Evolutionary conservation across 345 rosid species (phyloP), one percentile per base, ranked within the genome.

Genomic region (Microthlaspi erraticum): DNA sequence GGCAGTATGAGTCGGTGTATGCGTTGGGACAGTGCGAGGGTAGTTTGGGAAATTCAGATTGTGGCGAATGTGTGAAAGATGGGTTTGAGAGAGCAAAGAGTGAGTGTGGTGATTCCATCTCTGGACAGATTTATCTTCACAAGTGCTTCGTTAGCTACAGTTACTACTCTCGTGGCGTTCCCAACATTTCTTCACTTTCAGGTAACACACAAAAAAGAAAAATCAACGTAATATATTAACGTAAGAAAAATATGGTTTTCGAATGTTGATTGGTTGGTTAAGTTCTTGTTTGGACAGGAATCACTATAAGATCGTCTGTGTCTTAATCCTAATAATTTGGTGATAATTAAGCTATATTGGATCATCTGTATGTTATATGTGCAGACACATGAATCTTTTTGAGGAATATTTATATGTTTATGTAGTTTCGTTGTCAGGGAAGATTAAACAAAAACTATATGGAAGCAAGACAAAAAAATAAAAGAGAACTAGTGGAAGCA

Each of bases 21-120:
- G 87, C 85, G 66, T 66, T 93, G 79, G 95, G 90, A 6, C 96
- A 93, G 83, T 93, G 98, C 36, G 96, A 93, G 68, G 94, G 94
- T 56, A 92, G 89, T 79, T 72, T 85, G 73, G 83, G 79, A 14
- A 72, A 74, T 26, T 76, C 72, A 13, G 91, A 87, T 57, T 93
- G 97, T 54, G 81, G 82, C 3, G 76, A 76, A 39, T 93, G 98
- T 48, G 83, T 81, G 70, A 83, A 86, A 73, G 79, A 68, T 12
- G 96, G 85, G 2, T 78, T 83, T 34, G 82, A 85, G 38, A 84
- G 62, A 49, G 86, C 81, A 0, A 81, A 86, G 54, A 62, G 37
- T 34, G 84, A 83, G 60, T 91, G 98, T 67, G 91, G 90, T 1
- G 81, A 77, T 41, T 83, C 97, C 0, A 80, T 79, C 73, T 86